phyloP scores from a whole-genome alignment of 176 grass and related monocot species.

The Puccinellia tenuiflora region DNA sequence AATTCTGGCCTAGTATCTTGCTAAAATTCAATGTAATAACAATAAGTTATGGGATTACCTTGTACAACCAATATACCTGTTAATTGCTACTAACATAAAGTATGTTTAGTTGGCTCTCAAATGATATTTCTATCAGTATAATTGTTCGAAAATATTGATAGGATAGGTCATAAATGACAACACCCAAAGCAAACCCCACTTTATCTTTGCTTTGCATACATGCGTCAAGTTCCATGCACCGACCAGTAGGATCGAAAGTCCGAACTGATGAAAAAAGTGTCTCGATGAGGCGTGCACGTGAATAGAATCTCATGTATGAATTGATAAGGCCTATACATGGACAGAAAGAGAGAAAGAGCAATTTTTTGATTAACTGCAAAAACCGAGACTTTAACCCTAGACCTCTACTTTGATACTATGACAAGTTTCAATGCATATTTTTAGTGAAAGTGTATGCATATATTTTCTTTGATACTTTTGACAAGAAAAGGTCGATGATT shows the following conservation, averaged over 20 bases:
- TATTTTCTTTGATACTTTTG: no score
- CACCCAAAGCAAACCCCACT: not conserved
- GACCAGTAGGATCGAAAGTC: no score
- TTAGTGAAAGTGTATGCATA: no score
- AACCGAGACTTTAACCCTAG: no score
- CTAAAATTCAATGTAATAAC: not conserved
- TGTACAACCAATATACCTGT: not conserved
- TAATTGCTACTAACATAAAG: not conserved
- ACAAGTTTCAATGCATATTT: no score
- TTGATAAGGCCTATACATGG: no score
- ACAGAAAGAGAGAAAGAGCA: no score
- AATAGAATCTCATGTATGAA: no score
- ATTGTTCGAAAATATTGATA: slow-evolving; percentile 7
- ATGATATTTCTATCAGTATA: not conserved
- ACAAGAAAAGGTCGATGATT: not conserved
- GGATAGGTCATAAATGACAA: not conserved
- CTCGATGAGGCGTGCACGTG: no score
- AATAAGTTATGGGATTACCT: not conserved
- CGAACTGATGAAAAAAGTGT: no score
- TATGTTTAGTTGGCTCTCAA: not conserved
- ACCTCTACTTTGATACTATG: no score
- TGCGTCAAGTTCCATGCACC: slow-evolving; percentile 7
- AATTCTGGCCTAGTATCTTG: not conserved
- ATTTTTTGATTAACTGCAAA: no score
- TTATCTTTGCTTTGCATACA: slow-evolving; percentile 21